Evolutionary conservation across 768 basidiomycete genomes (phyloP).

Genomic region (Lyophyllum atratum): DNA sequence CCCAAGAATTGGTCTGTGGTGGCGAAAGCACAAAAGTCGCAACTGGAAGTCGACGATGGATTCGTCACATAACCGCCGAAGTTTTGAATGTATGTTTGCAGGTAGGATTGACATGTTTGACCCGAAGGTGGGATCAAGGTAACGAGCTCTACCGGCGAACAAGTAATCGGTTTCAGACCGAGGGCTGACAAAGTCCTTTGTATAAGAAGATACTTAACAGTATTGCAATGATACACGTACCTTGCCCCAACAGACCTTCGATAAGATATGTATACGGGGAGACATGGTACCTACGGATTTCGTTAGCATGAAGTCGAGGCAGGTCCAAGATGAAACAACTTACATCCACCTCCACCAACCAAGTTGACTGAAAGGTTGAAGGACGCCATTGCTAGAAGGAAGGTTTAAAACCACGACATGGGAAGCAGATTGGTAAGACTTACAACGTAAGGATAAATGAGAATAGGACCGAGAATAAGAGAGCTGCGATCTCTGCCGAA

Average conservation of each 20-base stretch:
- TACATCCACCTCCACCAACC: conserved; percentile 81
- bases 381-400: conserved; percentile 57
- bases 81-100: conserved; percentile 48
- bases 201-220: conserved; percentile 28
- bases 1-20: conserved; percentile 59
- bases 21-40: conserved; percentile 55
- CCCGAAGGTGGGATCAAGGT: conserved; percentile 59
- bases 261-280: conserved; percentile 56
- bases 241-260: conserved; percentile 50
- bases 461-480: conserved; percentile 60
- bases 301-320: background rate
- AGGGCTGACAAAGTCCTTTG: conserved; percentile 44
- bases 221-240: conserved; percentile 26
- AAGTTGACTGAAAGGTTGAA: conserved; percentile 65
- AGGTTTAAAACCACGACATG: background rate
- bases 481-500: conserved; percentile 57
- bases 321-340: background rate
- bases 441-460: conserved; percentile 68
- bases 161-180: conserved; percentile 50
- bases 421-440: conserved; percentile 24
- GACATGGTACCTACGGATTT: conserved; percentile 31
- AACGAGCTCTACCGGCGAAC: conserved; percentile 62
- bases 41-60: conserved; percentile 47
- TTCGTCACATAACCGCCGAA: conserved; percentile 65
- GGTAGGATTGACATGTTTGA: conserved; percentile 55